Percentiles rank a stretch among this genome's conserved stretches.
These are phyloP conservation scores for Eragrostis curvula DNA, from an alignment of 176 grass and related monocot species.

Conservation along the genomic window DNA sequence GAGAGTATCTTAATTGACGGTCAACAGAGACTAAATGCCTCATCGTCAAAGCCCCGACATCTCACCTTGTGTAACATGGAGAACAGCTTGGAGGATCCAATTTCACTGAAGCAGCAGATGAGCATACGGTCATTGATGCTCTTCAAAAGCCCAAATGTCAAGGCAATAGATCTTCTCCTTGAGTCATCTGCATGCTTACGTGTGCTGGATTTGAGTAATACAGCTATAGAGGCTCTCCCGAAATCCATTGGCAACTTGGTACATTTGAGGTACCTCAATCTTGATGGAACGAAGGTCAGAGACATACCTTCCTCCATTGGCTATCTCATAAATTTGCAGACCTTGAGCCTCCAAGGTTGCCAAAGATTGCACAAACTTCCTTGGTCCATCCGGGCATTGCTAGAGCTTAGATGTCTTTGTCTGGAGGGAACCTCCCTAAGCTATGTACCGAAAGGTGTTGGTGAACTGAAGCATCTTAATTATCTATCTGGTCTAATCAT, in stretches of 20 bases:
- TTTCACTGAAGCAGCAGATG: slow-evolving; percentile 74
- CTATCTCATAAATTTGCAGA: slow-evolving; percentile 75
- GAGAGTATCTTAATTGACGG: slow-evolving; percentile 68
- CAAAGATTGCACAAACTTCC: slow-evolving; percentile 67
- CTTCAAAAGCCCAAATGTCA: slow-evolving; percentile 57
- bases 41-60: slow-evolving; percentile 59
- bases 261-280: slow-evolving; percentile 81
- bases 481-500: slow-evolving; percentile 68
- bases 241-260: slow-evolving; percentile 65
- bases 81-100: slow-evolving; percentile 44
- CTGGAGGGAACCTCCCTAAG: slow-evolving; percentile 61
- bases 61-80: slow-evolving; percentile 63
- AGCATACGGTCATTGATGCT: slow-evolving; percentile 72
- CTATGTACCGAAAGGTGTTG: slow-evolving; percentile 67
- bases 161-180: slow-evolving; percentile 54
- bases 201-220: slow-evolving; percentile 67
- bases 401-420: slow-evolving; percentile 65
- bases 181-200: slow-evolving; percentile 55
- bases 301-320: slow-evolving; percentile 75
- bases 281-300: slow-evolving; percentile 67
- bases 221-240: slow-evolving; percentile 57
- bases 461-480: slow-evolving; percentile 70
- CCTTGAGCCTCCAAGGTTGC: slow-evolving; percentile 65
- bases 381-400: slow-evolving; percentile 59
- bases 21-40: slow-evolving; percentile 48